These are phyloP conservation scores for Leccinum incarnatum DNA, from an alignment of 768 basidiomycete genomes.

Conservation along the genomic window DNA sequence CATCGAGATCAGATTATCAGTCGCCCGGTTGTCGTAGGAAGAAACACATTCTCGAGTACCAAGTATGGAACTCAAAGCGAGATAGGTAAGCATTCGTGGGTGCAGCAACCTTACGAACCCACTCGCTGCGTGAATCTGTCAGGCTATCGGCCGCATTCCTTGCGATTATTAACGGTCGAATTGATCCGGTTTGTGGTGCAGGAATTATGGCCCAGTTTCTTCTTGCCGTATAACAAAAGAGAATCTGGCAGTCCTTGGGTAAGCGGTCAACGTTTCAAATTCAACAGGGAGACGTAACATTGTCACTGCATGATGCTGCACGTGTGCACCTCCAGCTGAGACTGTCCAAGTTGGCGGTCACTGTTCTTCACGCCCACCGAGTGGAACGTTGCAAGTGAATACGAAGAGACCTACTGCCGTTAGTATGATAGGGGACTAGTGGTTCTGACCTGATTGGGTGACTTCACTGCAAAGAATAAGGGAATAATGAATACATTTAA, in stretches of 20 bases:
- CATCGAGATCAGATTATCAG: conserved; percentile 2
- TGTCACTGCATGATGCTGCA: neutral
- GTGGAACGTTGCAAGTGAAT: neutral
- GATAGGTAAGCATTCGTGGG: neutral
- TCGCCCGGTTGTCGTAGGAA: neutral
- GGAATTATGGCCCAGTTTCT: neutral
- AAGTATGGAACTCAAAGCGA: conserved; percentile 13
- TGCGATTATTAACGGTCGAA: neutral
- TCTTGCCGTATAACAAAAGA: neutral
- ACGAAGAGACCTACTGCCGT: neutral
- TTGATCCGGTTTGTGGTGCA: neutral
- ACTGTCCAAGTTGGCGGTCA: neutral
- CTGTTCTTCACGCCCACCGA: neutral
- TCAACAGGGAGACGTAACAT: neutral
- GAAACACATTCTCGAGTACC: neutral
- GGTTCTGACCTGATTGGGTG: neutral
- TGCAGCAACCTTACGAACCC: neutral
- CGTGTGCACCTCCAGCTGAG: neutral
- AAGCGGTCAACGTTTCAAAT: neutral
- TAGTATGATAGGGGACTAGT: neutral
- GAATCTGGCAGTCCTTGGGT: neutral
- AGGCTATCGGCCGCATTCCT: conserved; percentile 1
- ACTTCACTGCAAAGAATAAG: neutral
- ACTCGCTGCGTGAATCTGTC: neutral
- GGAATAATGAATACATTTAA: neutral